Conservation (phyloP, 306 rosid species). For the Vigna unguiculata region DNA sequence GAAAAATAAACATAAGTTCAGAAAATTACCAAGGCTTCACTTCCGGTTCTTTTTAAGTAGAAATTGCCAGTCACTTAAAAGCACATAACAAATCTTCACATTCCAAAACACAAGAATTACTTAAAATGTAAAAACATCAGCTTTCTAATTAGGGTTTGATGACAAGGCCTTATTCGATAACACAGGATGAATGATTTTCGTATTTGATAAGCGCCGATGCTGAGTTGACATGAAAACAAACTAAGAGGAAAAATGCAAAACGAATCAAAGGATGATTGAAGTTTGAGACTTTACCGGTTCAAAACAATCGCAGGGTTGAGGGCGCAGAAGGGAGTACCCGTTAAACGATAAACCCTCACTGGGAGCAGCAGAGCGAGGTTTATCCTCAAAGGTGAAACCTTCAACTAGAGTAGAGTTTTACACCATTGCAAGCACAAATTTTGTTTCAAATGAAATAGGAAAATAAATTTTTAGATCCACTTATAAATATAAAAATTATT, state of each 20-base stretch:
- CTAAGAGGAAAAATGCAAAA: not conserved
- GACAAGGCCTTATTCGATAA: conserved; percentile 4
- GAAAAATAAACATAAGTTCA: not conserved
- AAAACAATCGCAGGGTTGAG: conserved; percentile 32
- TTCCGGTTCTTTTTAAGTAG: not conserved
- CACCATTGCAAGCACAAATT: not conserved
- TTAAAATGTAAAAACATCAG: not conserved
- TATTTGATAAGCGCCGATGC: not conserved
- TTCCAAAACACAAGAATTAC: conserved; percentile 1
- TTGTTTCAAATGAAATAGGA: too few species aligned
- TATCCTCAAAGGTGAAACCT: conserved; percentile 47
- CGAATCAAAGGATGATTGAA: not conserved
- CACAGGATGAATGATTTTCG: not conserved
- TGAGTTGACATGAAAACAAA: conserved; percentile 1
- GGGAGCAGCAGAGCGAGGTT: conserved; percentile 39
- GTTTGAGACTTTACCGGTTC: conserved; percentile 47
- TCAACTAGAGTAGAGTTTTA: too few species aligned
- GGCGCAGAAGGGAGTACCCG: conserved; percentile 14
- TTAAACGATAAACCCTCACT: conserved; percentile 45
- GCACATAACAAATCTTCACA: not conserved
- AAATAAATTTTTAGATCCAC: too few species aligned
- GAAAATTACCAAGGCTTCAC: conserved; percentile 17
- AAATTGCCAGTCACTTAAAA: not conserved
- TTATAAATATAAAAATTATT: too few species aligned
- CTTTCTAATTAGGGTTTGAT: conserved; percentile 24